A percentile compares a stretch with the other conserved stretches of the same genome.
Evolutionary conservation across 2,329 filamentous ascomycete species (phyloP).

Genomic region (Cryphonectria japonica): DNA sequence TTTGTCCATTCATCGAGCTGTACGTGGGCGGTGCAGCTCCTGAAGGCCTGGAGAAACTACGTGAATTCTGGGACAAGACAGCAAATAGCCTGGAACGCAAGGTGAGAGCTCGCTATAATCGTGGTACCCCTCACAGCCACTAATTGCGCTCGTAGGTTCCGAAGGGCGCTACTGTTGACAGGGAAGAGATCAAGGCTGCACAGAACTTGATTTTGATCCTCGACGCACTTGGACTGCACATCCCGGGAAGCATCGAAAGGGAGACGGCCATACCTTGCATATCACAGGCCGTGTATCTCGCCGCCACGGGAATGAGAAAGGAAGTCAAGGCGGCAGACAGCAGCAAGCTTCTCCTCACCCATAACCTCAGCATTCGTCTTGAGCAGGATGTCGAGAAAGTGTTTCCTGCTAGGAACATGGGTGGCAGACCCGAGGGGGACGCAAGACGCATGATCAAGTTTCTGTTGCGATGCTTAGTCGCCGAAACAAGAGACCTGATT

Average conservation of each 20-base stretch:
- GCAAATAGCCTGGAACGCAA: not conserved
- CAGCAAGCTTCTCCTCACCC: not conserved
- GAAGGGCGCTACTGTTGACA: not conserved
- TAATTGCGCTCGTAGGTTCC: not conserved
- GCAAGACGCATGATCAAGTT: not conserved
- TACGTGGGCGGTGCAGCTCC: not conserved
- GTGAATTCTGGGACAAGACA: not conserved
- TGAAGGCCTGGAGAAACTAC: not conserved
- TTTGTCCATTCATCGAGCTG: slow-evolving; percentile 2
- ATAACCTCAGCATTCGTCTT: not conserved
- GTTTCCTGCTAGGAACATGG: not conserved
- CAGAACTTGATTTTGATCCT: not conserved
- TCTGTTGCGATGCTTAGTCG: not conserved
- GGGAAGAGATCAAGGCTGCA: not conserved
- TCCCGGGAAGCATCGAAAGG: not conserved
- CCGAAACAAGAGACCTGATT: not conserved
- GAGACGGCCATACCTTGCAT: not conserved
- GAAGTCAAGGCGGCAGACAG: not conserved
- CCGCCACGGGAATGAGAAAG: not conserved
- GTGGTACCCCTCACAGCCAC: no score
- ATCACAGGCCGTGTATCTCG: slow-evolving; percentile 1
- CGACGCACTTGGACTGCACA: not conserved
- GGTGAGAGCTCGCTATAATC: not conserved
- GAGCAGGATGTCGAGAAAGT: not conserved
- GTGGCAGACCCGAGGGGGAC: not conserved